Percentiles rank a stretch among this genome's conserved stretches.
Evolutionary conservation across 2,329 filamentous ascomycete species (phyloP).

Genomic region (Apiospora koreana): DNA sequence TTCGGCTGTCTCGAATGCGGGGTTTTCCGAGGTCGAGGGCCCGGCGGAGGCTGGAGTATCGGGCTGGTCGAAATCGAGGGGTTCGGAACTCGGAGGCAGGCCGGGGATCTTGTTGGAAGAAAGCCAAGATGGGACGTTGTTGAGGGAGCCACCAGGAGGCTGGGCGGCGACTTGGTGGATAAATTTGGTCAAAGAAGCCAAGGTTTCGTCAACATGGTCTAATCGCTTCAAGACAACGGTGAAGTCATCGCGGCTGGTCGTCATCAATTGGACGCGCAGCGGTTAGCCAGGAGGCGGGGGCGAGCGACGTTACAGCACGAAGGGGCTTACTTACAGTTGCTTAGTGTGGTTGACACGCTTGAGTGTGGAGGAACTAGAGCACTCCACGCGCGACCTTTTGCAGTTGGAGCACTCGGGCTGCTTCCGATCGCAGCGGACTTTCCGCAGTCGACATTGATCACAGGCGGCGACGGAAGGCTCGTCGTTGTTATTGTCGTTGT

Average conservation of each 20-base stretch:
- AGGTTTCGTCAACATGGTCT: conserved; percentile 18
- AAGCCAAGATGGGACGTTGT: too few species aligned
- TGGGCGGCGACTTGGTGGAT: conserved; percentile 19
- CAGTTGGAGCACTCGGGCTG: conserved; percentile 22
- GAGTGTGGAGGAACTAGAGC: not conserved
- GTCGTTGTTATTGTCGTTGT: too few species aligned
- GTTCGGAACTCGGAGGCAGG: not conserved
- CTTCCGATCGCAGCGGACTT: conserved; percentile 20
- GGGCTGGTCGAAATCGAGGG: not conserved
- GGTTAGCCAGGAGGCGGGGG: too few species aligned
- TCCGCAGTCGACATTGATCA: conserved; percentile 21
- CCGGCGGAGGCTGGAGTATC: not conserved
- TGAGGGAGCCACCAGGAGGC: too few species aligned
- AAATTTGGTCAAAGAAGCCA: conserved; percentile 17
- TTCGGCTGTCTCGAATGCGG: conserved; percentile 15
- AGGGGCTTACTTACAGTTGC: too few species aligned
- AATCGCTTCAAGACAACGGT: conserved; percentile 20
- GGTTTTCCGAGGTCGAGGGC: not conserved
- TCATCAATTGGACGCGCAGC: too few species aligned
- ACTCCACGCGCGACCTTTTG: conserved; percentile 18
- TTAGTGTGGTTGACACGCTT: conserved; percentile 24
- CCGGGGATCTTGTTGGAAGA: too few species aligned
- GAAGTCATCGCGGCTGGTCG: conserved; percentile 25
- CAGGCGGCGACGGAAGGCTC: conserved; percentile 19
- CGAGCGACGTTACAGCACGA: too few species aligned